Evolutionary conservation across 495 filamentous ascomycete species (phyloP).

Genomic region (Ascobolus immersus): DNA sequence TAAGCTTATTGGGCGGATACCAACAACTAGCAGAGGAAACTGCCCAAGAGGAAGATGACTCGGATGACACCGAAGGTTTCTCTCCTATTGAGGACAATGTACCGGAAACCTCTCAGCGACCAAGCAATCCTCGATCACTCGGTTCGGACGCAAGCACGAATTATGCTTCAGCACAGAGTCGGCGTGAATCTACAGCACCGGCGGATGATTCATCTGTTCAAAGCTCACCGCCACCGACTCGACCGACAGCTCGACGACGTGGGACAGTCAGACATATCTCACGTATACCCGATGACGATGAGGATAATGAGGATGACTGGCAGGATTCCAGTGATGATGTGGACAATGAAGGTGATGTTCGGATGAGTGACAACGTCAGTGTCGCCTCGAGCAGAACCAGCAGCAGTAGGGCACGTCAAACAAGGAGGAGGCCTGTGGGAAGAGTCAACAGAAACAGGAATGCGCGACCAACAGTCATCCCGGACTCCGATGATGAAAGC

Average conservation of each 20-base stretch:
- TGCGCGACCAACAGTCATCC: too few relatives aligned
- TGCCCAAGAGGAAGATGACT: too few relatives aligned
- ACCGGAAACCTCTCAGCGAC: too few relatives aligned
- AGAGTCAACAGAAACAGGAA: too few relatives aligned
- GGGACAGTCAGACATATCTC: constrained; percentile 8
- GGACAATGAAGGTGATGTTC: constrained; percentile 11
- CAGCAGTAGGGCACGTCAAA: constrained; percentile 1
- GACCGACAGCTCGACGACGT: background rate
- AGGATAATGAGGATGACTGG: constrained; percentile 12
- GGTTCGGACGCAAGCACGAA: too few relatives aligned
- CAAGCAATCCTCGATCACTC: too few relatives aligned
- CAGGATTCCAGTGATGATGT: constrained; percentile 1
- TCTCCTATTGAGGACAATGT: too few relatives aligned
- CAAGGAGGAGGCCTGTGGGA: too few relatives aligned
- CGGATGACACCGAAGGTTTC: too few relatives aligned
- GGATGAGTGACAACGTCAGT: constrained; percentile 6
- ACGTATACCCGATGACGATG: constrained; percentile 14
- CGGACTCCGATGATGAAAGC: too few relatives aligned
- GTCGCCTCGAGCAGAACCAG: background rate
- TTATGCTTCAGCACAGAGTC: background rate
- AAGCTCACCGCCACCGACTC: background rate
- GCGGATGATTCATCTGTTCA: background rate
- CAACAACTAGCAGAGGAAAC: too few relatives aligned
- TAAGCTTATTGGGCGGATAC: too few relatives aligned
- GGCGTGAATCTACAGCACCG: background rate